phyloP scores from a whole-genome alignment of 306 rosid genomes.

The Argentina anserina region DNA sequence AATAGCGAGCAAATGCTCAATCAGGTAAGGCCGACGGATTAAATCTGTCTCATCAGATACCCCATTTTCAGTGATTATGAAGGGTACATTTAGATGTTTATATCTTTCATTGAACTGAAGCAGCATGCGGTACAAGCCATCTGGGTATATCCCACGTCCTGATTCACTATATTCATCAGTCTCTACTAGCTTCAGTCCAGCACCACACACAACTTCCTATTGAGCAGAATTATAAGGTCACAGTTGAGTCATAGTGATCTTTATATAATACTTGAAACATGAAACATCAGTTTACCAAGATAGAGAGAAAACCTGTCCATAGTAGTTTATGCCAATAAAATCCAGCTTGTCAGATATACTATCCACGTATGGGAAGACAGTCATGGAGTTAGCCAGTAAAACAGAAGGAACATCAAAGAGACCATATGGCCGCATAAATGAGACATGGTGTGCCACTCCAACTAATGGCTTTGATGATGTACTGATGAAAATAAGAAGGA shows the following conservation, averaged over 20 bases:
- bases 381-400: conserved; percentile 72
- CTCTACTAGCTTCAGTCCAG: conserved; percentile 84
- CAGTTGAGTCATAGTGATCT: neutral
- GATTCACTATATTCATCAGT: conserved; percentile 96
- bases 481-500: conserved; percentile 29
- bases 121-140: conserved; percentile 86
- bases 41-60: conserved; percentile 85
- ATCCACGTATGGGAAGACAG: conserved; percentile 74
- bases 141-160: conserved; percentile 98
- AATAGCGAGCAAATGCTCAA: conserved; percentile 83
- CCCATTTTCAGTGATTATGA: conserved; percentile 84
- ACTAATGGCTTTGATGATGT: conserved; percentile 47
- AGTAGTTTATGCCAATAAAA: conserved; percentile 88
- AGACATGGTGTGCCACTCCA: conserved; percentile 90
- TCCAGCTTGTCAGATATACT: conserved; percentile 77
- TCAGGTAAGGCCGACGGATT: conserved; percentile 80
- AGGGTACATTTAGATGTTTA: conserved; percentile 77
- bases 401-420: conserved; percentile 83
- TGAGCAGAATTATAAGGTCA: conserved; percentile 26
- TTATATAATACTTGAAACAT: conserved; percentile 13
- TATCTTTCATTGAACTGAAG: conserved; percentile 92
- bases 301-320: conserved; percentile 73
- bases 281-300: conserved; percentile 14
- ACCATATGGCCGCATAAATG: conserved; percentile 93
- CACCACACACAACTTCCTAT: conserved; percentile 76